These are phyloP conservation scores for Malus sieversii DNA, from an alignment of 306 rosid species.

Conservation along the genomic window DNA sequence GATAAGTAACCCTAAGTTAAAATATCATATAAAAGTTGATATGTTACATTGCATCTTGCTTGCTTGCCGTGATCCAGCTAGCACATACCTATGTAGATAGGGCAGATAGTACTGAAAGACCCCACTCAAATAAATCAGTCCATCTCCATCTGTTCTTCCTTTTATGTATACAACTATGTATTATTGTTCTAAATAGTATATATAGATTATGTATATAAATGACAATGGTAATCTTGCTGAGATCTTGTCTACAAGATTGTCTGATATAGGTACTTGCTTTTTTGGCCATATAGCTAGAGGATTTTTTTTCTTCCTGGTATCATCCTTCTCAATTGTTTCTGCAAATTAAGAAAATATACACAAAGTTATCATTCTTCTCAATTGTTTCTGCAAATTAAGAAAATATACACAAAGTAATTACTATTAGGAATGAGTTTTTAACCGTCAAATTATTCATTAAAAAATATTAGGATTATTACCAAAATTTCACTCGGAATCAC, in stretches of 20 bases:
- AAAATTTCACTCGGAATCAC: neutral
- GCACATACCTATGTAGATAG: conserved; percentile 31
- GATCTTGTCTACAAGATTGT: conserved; percentile 44
- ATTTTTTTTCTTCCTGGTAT: conserved; percentile 31
- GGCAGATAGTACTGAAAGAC: conserved; percentile 19
- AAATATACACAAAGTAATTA: neutral
- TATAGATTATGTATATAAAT: conserved; percentile 21
- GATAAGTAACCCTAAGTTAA: conserved; percentile 16
- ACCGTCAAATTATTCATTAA: no score
- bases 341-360: conserved; percentile 12
- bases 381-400: conserved; percentile 45
- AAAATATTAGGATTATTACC: no score
- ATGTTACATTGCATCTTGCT: conserved; percentile 23
- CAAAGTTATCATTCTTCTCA: conserved; percentile 7
- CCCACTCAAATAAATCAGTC: conserved; percentile 47
- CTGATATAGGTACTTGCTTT: conserved; percentile 38
- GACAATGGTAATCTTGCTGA: conserved; percentile 36
- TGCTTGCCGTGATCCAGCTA: conserved; percentile 28
- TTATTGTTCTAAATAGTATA: conserved; percentile 64
- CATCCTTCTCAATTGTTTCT: conserved; percentile 50
- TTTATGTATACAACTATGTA: conserved; percentile 46
- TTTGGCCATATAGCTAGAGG: conserved; percentile 66
- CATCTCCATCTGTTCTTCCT: conserved; percentile 45
- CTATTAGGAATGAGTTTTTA: neutral
- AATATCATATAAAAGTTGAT: conserved; percentile 5